phyloP scores from a whole-genome alignment of 306 rosid species.

The Ceratonia siliqua region DNA sequence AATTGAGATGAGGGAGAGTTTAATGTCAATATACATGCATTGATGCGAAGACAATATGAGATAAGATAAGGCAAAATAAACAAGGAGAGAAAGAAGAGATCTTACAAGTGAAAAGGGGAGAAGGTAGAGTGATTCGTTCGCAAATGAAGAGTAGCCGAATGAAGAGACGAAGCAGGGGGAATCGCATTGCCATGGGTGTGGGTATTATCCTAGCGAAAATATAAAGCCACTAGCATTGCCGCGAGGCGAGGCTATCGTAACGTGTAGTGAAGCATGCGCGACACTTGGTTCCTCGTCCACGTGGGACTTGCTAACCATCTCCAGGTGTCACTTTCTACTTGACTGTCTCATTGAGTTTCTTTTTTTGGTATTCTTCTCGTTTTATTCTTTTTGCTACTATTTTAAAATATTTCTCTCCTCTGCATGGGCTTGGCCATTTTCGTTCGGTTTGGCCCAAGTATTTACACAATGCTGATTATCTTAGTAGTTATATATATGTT shows the following conservation, averaged over 20 bases:
- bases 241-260: background rate
- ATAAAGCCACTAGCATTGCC: background rate
- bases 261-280: conserved; percentile 28
- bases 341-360: background rate
- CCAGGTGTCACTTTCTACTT: background rate
- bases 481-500: too few relatives aligned
- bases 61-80: background rate
- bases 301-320: background rate
- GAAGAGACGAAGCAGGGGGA: background rate
- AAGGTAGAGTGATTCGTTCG: background rate
- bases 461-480: too few relatives aligned
- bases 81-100: background rate
- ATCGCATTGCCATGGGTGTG: background rate
- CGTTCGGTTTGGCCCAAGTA: background rate
- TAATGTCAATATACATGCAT: too few relatives aligned
- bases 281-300: conserved; percentile 24
- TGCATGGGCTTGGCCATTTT: too few relatives aligned
- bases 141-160: too few relatives aligned
- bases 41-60: background rate
- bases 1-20: too few relatives aligned
- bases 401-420: background rate
- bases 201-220: background rate
- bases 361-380: too few relatives aligned
- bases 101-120: background rate
- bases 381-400: too few relatives aligned